Base-by-base conservation (phyloP, 805 yeast genomes). In the Trichomonascus vanleenenianus region DNA sequence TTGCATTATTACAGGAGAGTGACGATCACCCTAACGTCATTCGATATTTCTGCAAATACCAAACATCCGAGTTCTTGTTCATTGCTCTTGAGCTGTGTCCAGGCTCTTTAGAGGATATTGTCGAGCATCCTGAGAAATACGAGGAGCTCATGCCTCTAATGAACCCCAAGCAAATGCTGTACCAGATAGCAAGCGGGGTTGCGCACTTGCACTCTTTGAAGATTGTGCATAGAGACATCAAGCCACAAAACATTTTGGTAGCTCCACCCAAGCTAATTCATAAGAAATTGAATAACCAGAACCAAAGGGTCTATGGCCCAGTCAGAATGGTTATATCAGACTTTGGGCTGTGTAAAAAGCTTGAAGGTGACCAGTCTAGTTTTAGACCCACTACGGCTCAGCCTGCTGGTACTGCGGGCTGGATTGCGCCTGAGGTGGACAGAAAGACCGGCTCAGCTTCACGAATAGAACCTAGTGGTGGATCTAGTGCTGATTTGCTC, bases 21-120 rank as follows among this genome's bases (percentile, higher is more conserved):
- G 98, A 93, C 56, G 96, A 88, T 61, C 97, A 91, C 64, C 93
- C 96, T 2, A 93, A 93, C 59, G 97, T 93, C 18, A 79, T 93
- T 4, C 68, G 97, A 45, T 93, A 93, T 61, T 93, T 79, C 60
- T 91, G 96, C 64, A 87, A 94, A n/a, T 94, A 91, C 59, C 80
- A 85, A 30, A 82, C 85, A 37, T 95, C 87, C 49, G 78, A 83
- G 58, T 93, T 93, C 59, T 66, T 91, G 44, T 91, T 87, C 64
- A 91, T 93, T 67, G 98, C 97, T 0, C 66, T 93, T 46, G 98
- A 93, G 59, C 71, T 91, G 18, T 93, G 98, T 65, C 76, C 82
- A 14, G 88, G 95, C 6, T 83, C 96, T 1, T 67, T 93, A 47
- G 96, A 88, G 57, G 96, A 88, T 54, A 73, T 91, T 14, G 71